Percentiles rank a stretch among this genome's conserved stretches.
These are phyloP conservation scores for Starmerella apicola DNA, from an alignment of 805 yeast genomes.

Conservation along the genomic window DNA sequence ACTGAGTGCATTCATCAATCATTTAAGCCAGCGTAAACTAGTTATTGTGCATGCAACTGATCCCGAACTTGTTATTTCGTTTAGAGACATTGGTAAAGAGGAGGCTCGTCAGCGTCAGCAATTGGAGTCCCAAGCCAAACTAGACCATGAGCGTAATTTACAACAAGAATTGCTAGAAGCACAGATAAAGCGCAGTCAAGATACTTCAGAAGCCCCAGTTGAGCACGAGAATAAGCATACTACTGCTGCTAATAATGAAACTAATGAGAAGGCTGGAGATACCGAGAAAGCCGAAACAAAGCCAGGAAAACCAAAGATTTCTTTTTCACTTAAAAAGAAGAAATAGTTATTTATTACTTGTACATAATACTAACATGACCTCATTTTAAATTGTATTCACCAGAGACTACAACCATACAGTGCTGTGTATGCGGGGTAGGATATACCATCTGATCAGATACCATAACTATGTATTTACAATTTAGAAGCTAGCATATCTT, in stretches of 20 bases:
- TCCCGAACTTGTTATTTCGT: conserved; percentile 7
- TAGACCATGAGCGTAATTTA: not conserved
- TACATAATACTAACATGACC: too few species aligned
- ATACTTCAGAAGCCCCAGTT: not conserved
- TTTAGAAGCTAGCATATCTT: not conserved
- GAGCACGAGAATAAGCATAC: too few species aligned
- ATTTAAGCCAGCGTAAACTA: conserved; percentile 42
- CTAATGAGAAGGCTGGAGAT: too few species aligned
- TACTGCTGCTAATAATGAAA: not conserved
- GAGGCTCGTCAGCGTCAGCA: not conserved
- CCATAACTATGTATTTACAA: too few species aligned
- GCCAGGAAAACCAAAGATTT: not conserved
- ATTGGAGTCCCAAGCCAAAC: not conserved
- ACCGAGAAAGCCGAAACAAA: too few species aligned
- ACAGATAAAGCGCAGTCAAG: not conserved
- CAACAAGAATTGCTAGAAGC: not conserved
- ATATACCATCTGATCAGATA: too few species aligned
- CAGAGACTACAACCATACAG: too few species aligned
- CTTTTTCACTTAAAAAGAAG: conserved; percentile 2
- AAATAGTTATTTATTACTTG: too few species aligned
- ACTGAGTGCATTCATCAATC: conserved; percentile 52
- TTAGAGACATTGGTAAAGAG: conserved; percentile 2
- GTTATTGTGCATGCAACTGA: conserved; percentile 24
- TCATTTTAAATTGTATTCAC: too few species aligned
- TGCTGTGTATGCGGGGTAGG: too few species aligned